Evolutionary conservation across 106 monocot species (phyloP).

Genomic region (Alisma plantagoaquatica): DNA sequence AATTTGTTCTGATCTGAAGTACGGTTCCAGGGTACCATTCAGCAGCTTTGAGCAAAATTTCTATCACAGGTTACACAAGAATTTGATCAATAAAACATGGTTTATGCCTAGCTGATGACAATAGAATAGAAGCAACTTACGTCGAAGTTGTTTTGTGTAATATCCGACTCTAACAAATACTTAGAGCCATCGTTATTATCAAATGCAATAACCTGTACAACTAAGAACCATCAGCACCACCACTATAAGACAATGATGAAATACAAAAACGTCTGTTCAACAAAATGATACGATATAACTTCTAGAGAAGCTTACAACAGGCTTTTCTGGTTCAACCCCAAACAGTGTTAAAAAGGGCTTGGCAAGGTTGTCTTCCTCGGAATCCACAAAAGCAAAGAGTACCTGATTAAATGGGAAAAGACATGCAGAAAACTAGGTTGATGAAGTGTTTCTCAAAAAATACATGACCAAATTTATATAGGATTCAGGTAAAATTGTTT

Average conservation of each 20-base stretch:
- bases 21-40: conserved; percentile 41
- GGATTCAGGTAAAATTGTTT: no score
- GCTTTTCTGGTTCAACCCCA: conserved; percentile 65
- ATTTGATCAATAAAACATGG: background rate
- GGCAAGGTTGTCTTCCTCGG: conserved; percentile 80
- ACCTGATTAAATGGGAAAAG: conserved; percentile 39
- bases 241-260: background rate
- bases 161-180: conserved; percentile 68
- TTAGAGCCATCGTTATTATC: conserved; percentile 73
- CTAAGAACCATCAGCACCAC: conserved; percentile 6
- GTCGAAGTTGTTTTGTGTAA: conserved; percentile 45
- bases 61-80: conserved; percentile 17
- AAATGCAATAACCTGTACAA: conserved; percentile 81
- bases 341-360: conserved; percentile 88
- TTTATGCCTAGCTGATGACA: background rate
- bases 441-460: background rate
- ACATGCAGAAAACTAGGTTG: background rate
- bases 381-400: conserved; percentile 82
- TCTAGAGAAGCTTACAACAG: conserved; percentile 41
- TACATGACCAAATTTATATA: no score
- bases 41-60: conserved; percentile 60
- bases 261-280: background rate
- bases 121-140: conserved; percentile 21
- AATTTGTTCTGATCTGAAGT: conserved; percentile 72
- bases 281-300: background rate